Conservation (phyloP, 2,329 filamentous ascomycete genomes). For the Sordariomycetes sp. region DNA sequence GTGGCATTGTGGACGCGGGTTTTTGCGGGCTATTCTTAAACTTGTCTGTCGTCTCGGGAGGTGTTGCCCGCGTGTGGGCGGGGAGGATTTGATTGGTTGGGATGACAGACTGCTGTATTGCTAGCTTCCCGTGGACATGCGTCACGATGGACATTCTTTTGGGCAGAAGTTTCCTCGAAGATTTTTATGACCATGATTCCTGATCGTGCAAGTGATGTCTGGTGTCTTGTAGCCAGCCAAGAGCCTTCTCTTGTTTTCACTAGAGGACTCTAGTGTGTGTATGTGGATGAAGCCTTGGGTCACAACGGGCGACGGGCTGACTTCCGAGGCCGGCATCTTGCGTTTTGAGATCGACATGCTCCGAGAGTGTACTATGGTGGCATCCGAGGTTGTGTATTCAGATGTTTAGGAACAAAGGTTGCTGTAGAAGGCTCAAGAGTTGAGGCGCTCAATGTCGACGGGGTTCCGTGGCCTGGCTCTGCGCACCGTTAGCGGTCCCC, state of each 20-base stretch:
- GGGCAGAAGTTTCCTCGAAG: not conserved
- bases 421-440: too few relatives aligned
- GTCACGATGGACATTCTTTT: not conserved
- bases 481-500: too few relatives aligned
- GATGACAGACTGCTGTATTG: not conserved
- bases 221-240: not conserved
- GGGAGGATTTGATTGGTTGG: not conserved
- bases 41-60: not conserved
- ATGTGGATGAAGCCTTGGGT: not conserved
- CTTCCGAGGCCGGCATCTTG: not conserved
- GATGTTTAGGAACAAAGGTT: too few relatives aligned
- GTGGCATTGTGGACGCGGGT: slow-evolving; percentile 1
- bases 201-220: not conserved
- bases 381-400: too few relatives aligned
- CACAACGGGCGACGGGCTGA: not conserved
- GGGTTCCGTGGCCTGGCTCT: too few relatives aligned
- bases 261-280: not conserved
- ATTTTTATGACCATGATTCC: not conserved
- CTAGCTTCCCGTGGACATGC: not conserved
- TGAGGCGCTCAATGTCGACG: too few relatives aligned
- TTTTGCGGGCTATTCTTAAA: not conserved
- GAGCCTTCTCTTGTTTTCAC: not conserved
- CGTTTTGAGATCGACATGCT: too few relatives aligned
- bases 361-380: too few relatives aligned
- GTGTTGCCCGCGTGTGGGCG: not conserved